These are phyloP conservation scores for Kandelia obovata DNA, from an alignment of 345 rosid species.

Conservation along the genomic window DNA sequence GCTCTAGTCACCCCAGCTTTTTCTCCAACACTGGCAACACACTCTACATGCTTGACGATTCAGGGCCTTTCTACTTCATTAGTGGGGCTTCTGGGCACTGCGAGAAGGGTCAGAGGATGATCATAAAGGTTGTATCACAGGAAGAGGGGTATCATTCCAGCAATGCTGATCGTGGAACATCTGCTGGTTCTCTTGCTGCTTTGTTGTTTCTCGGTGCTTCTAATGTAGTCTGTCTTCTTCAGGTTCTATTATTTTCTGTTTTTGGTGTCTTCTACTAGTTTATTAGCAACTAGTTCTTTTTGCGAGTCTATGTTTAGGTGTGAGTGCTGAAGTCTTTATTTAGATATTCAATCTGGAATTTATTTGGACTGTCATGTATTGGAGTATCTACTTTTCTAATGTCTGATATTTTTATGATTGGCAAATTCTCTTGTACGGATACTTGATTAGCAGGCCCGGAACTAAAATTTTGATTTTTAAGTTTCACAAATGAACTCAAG, in stretches of 20 bases:
- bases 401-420: too few species aligned
- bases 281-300: background rate
- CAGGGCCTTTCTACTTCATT: conserved; percentile 62
- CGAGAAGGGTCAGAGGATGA: conserved; percentile 52
- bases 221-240: conserved; percentile 4
- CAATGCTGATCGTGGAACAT: conserved; percentile 8
- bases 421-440: too few species aligned
- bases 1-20: conserved; percentile 47
- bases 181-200: conserved; percentile 17
- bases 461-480: too few species aligned
- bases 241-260: conserved; percentile 7
- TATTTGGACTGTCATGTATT: too few species aligned
- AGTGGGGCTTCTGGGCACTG: conserved; percentile 65
- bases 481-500: too few species aligned
- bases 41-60: conserved; percentile 40
- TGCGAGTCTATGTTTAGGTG: background rate
- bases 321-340: too few species aligned
- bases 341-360: too few species aligned
- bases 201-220: conserved; percentile 1
- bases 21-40: conserved; percentile 66
- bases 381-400: too few species aligned
- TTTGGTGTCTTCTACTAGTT: conserved; percentile 24
- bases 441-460: too few species aligned
- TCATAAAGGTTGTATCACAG: conserved; percentile 40
- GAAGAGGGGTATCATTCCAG: conserved; percentile 17